Evolutionary conservation across 83 land plant species (phyloP).

Genomic region (Isoetes engelmannii): DNA sequence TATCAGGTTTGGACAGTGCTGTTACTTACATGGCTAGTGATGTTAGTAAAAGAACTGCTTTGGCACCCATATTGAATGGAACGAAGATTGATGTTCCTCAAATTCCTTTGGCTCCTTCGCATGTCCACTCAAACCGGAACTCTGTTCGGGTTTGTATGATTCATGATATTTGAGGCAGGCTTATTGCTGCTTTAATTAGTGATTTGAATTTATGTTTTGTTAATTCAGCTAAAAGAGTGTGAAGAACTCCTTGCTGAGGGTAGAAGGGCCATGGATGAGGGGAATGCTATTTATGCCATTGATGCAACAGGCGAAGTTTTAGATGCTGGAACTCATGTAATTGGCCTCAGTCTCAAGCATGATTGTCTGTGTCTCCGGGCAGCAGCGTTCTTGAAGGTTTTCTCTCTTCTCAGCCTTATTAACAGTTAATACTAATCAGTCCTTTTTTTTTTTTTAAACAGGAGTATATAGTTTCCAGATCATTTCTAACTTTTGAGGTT

Average conservation of each 20-base stretch:
- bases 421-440: neutral
- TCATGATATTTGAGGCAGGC: neutral
- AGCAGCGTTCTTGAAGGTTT: constrained; percentile 74
- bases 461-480: constrained; percentile 3
- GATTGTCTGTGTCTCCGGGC: constrained; percentile 90
- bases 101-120: constrained; percentile 1
- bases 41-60: constrained; percentile 36
- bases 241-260: constrained; percentile 62
- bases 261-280: constrained; percentile 44
- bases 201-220: constrained; percentile 10
- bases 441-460: neutral
- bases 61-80: constrained; percentile 43
- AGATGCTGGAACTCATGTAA: constrained; percentile 47
- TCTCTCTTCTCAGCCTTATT: constrained; percentile 1
- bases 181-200: neutral
- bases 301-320: constrained; percentile 84
- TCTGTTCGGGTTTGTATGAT: constrained; percentile 26
- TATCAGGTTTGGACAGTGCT: constrained; percentile 35
- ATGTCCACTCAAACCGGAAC: constrained; percentile 16
- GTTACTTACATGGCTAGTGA: constrained; percentile 60
- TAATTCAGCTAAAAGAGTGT: constrained; percentile 51
- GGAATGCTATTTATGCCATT: constrained; percentile 47
- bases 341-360: constrained; percentile 44
- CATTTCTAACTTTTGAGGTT: neutral
- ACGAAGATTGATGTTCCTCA: constrained; percentile 8